Percentiles rank a stretch among this genome's conserved stretches.
Evolutionary conservation across 148 eudicot species (phyloP).

Genomic region (Salicornia ramosissima): DNA sequence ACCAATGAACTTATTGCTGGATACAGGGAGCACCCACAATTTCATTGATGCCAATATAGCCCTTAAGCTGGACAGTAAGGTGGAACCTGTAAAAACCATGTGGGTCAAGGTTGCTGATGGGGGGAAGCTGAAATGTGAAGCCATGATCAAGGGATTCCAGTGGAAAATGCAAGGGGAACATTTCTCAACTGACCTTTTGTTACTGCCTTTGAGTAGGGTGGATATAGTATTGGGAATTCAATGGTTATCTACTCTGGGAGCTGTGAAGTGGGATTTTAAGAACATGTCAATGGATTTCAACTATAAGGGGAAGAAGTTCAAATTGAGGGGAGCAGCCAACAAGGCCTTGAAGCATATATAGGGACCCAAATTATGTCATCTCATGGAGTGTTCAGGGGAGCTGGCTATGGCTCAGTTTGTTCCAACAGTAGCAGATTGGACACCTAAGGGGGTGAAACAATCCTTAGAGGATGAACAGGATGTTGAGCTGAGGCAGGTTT

Average conservation of each 20-base stretch:
- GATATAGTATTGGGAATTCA: not conserved
- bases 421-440: not conserved
- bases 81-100: not conserved
- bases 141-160: not conserved
- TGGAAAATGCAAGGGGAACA: not conserved
- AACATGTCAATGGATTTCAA: not conserved
- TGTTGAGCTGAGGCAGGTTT: not conserved
- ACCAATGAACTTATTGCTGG: not conserved
- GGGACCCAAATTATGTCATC: no score
- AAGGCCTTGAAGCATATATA: not conserved
- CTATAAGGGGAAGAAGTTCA: no score
- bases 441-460: not conserved
- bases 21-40: constrained; percentile 22
- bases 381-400: not conserved
- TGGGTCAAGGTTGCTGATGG: constrained; percentile 3
- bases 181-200: not conserved
- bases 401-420: not conserved
- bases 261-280: not conserved
- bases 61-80: not conserved
- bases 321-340: not conserved
- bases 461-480: no score
- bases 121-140: not conserved
- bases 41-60: not conserved
- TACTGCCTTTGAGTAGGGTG: not conserved
- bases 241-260: not conserved